A percentile compares a stretch with the other conserved stretches of the same genome.
These are phyloP conservation scores for Pisolithus orientalis DNA, from an alignment of 768 basidiomycete species.

Conservation along the genomic window DNA sequence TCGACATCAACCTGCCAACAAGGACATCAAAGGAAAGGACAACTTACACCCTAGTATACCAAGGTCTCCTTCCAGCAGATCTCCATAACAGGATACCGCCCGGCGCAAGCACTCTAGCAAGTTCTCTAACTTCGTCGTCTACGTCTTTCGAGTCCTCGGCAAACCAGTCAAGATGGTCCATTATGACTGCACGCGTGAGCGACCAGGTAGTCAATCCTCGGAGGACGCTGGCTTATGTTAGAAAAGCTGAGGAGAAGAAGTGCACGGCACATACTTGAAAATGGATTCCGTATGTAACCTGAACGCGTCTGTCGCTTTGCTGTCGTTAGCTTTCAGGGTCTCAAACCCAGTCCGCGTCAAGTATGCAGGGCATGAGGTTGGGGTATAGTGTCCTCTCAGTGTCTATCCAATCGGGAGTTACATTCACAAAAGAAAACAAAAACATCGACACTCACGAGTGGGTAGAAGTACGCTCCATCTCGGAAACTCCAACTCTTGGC, in stretches of 20 bases:
- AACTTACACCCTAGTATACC: constrained; percentile 51
- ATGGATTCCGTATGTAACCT: constrained; percentile 70
- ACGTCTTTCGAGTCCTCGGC: constrained; percentile 40
- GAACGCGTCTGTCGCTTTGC: constrained; percentile 44
- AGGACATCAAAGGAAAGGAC: not conserved
- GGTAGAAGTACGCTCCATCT: constrained; percentile 63
- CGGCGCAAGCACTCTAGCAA: constrained; percentile 47
- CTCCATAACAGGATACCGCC: constrained; percentile 66
- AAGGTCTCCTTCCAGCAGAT: constrained; percentile 55
- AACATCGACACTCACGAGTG: constrained; percentile 31
- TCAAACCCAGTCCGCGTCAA: constrained; percentile 58
- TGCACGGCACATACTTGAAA: constrained; percentile 40
- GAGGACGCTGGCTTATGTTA: constrained; percentile 32
- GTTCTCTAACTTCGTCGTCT: constrained; percentile 48
- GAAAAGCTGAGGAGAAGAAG: not conserved
- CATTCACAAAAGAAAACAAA: constrained; percentile 3
- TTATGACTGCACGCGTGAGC: constrained; percentile 59
- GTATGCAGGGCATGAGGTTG: constrained; percentile 56
- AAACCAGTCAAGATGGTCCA: constrained; percentile 68
- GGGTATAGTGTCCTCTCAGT: constrained; percentile 51
- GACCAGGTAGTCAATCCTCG: constrained; percentile 38
- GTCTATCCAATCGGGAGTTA: constrained; percentile 13
- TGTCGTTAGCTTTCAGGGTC: constrained; percentile 42
- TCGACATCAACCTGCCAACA: not conserved
- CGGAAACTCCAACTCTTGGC: constrained; percentile 45